A percentile compares a stretch with the other conserved stretches of the same genome.
These are phyloP conservation scores for Globisporangium emineosum DNA, from an alignment of 352 stramenopile species.

Conservation along the genomic window DNA sequence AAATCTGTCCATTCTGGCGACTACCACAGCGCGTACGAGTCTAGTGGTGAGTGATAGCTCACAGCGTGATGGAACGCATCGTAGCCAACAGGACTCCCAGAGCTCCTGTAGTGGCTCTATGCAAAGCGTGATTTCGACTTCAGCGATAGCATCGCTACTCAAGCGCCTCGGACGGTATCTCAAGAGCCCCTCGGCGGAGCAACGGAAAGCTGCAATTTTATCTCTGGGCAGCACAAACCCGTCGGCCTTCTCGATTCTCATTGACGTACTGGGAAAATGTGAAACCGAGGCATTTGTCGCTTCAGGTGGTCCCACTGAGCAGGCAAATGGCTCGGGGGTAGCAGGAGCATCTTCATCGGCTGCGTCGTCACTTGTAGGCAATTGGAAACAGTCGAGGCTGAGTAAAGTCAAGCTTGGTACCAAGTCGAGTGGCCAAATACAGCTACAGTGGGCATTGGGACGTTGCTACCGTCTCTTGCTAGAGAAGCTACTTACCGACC, in stretches of 20 bases:
- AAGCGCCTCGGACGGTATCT: conserved; percentile 54
- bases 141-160: conserved; percentile 41
- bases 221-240: conserved; percentile 42
- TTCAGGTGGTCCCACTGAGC: too few species aligned
- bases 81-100: conserved; percentile 4
- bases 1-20: conserved; percentile 59
- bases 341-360: background rate
- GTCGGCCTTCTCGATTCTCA: conserved; percentile 32
- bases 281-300: conserved; percentile 43
- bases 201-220: conserved; percentile 53
- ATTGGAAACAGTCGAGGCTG: conserved; percentile 17
- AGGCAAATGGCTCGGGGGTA: background rate
- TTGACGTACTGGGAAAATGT: conserved; percentile 51
- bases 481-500: conserved; percentile 17
- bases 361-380: background rate
- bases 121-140: conserved; percentile 36
- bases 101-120: conserved; percentile 16
- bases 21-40: conserved; percentile 39
- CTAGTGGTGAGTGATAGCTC: conserved; percentile 21
- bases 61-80: background rate
- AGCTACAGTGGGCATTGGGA: conserved; percentile 57
- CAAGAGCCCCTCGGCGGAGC: conserved; percentile 47
- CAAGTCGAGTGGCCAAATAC: conserved; percentile 19
- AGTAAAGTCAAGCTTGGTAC: conserved; percentile 11
- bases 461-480: conserved; percentile 56